These are phyloP conservation scores for Jimgerdemannia lactiflua DNA, from an alignment of 192 early-diverging fungal genomes.

Conservation along the genomic window DNA sequence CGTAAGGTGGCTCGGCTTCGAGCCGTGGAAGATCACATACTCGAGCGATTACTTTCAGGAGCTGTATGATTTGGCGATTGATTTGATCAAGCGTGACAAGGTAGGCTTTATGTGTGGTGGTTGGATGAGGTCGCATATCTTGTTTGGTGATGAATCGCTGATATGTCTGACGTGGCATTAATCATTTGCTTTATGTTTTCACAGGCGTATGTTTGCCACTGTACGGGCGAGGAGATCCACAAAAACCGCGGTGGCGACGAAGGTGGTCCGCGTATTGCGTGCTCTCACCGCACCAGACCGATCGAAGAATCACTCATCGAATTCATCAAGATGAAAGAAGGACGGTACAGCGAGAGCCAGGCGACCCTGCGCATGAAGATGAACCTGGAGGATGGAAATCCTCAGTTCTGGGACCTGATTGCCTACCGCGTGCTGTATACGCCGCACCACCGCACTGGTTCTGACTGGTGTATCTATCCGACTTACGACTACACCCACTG, in stretches of 20 bases:
- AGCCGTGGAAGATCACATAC: conserved; percentile 90
- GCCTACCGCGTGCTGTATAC: conserved; percentile 95
- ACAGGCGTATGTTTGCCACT: conserved; percentile 75
- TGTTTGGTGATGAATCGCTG: not conserved
- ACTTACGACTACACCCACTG: conserved; percentile 99
- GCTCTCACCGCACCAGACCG: conserved; percentile 89
- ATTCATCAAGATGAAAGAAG: conserved; percentile 98
- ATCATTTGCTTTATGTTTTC: not conserved
- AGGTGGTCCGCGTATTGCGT: conserved; percentile 83
- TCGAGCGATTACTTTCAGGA: conserved; percentile 98
- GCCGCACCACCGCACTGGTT: conserved; percentile 89
- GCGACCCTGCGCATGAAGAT: conserved; percentile 99
- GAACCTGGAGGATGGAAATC: conserved; percentile 96
- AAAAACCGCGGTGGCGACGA: conserved; percentile 88
- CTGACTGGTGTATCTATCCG: conserved; percentile 98
- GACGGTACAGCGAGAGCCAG: conserved; percentile 89
- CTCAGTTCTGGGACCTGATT: conserved; percentile 99
- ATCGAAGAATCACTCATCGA: conserved; percentile 88
- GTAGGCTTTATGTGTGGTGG: conserved; percentile 52
- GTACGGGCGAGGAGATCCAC: conserved; percentile 93
- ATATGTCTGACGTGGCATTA: not conserved
- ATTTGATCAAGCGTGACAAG: conserved; percentile 86
- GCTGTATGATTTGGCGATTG: conserved; percentile 92
- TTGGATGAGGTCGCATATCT: too few species aligned
- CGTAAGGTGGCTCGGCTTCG: conserved; percentile 94